Conservation (phyloP, 345 rosid species). For the Arabidopsis suecica region DNA sequence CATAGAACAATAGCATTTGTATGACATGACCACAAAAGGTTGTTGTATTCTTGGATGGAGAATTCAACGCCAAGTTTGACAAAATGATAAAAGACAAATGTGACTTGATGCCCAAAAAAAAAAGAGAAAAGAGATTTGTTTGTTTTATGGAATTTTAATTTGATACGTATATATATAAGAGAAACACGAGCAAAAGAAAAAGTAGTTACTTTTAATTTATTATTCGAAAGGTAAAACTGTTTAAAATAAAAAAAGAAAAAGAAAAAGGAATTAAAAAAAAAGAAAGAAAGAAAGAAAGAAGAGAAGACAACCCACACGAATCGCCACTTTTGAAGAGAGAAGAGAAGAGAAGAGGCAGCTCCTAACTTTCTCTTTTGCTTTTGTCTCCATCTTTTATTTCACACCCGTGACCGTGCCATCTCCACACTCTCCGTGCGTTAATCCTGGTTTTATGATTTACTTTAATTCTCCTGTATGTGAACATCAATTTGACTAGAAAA, state of each 20-base stretch:
- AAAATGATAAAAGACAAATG: constrained; percentile 44
- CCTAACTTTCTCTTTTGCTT: constrained; percentile 43
- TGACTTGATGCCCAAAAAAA: constrained; percentile 26
- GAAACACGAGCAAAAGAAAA: constrained; percentile 39
- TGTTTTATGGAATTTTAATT: background rate
- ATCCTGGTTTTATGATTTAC: background rate
- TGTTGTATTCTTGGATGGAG: constrained; percentile 25
- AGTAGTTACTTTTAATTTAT: constrained; percentile 17
- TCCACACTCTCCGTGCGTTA: constrained; percentile 41
- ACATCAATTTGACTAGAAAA: background rate
- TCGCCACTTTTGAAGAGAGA: constrained; percentile 26
- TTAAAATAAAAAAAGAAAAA: constrained; percentile 22
- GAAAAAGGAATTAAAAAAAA: background rate
- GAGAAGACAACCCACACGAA: constrained; percentile 48
- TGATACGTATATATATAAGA: constrained; percentile 4
- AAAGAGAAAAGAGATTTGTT: constrained; percentile 7
- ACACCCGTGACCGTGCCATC: constrained; percentile 28
- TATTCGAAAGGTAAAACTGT: constrained; percentile 44
- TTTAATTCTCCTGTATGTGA: background rate
- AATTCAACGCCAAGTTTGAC: constrained; percentile 33
- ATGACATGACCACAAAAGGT: constrained; percentile 15
- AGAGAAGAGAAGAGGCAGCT: constrained; percentile 40
- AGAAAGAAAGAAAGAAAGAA: background rate
- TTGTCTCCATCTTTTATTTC: constrained; percentile 2
- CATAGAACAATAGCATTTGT: background rate